A percentile compares a stretch with the other conserved stretches of the same genome.
Evolutionary conservation across 2,329 filamentous ascomycete genomes (phyloP).

Genomic region (Aspergillus sp.): DNA sequence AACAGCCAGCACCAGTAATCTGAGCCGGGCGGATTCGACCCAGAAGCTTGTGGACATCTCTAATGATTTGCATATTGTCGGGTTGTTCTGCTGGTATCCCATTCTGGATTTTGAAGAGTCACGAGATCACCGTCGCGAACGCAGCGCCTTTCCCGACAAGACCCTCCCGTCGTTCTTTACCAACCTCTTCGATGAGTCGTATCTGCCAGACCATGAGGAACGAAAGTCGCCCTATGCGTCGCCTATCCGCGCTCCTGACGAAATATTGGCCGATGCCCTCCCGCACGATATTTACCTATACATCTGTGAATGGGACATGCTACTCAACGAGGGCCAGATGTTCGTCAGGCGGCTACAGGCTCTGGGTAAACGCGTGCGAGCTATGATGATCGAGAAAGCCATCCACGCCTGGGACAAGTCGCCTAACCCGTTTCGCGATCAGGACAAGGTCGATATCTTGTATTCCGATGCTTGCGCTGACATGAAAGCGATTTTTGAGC

Average conservation of each 20-base stretch:
- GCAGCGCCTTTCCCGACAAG: slow-evolving; percentile 47
- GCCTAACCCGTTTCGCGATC: slow-evolving; percentile 42
- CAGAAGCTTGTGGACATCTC: slow-evolving; percentile 30
- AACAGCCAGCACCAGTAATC: slow-evolving; percentile 14
- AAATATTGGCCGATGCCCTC: slow-evolving; percentile 47
- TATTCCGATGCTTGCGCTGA: slow-evolving; percentile 40
- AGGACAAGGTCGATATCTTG: slow-evolving; percentile 34
- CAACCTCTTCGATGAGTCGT: slow-evolving; percentile 43
- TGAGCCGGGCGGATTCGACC: slow-evolving; percentile 27
- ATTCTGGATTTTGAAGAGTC: slow-evolving; percentile 56
- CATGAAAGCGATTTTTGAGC: slow-evolving; percentile 36
- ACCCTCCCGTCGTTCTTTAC: slow-evolving; percentile 44
- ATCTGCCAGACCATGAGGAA: slow-evolving; percentile 40
- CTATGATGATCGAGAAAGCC: slow-evolving; percentile 41
- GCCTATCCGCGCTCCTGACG: slow-evolving; percentile 50
- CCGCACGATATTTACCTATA: slow-evolving; percentile 57
- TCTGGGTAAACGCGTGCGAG: slow-evolving; percentile 39
- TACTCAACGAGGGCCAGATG: slow-evolving; percentile 51
- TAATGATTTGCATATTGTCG: slow-evolving; percentile 46
- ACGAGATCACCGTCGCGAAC: slow-evolving; percentile 52
- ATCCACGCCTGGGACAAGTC: slow-evolving; percentile 45
- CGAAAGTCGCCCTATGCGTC: slow-evolving; percentile 54
- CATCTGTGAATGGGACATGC: slow-evolving; percentile 62
- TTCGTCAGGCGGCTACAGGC: slow-evolving; percentile 37
- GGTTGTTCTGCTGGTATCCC: slow-evolving; percentile 57